Conservation (phyloP, 73 alveolate genomes). For the Breviolum minutum region DNA sequence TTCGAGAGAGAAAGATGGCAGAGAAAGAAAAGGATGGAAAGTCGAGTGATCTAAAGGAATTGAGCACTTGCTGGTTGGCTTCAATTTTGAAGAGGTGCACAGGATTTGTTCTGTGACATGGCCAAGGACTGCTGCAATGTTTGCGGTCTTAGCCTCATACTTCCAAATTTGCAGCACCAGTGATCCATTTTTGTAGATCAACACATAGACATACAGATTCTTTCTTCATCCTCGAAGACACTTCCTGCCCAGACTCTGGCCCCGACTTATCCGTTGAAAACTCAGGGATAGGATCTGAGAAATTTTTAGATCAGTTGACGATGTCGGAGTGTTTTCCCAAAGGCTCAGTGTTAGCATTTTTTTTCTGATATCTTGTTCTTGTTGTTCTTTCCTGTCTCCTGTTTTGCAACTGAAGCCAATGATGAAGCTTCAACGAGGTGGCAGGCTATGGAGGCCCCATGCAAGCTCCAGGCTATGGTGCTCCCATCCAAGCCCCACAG, state of each 20-base stretch:
- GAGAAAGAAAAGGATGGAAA: too few relatives aligned
- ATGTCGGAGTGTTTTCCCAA: too few relatives aligned
- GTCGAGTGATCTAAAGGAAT: background rate
- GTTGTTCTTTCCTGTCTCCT: too few relatives aligned
- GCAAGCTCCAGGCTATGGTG: background rate
- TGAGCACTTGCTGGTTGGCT: background rate
- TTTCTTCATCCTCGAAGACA: too few relatives aligned
- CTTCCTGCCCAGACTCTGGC: too few relatives aligned
- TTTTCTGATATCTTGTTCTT: too few relatives aligned
- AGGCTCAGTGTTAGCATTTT: too few relatives aligned
- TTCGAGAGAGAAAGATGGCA: background rate
- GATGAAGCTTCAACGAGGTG: background rate
- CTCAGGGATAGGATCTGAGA: too few relatives aligned
- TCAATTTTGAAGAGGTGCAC: background rate
- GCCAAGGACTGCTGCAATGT: conserved; percentile 25
- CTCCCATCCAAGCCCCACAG: background rate
- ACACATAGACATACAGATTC: too few relatives aligned
- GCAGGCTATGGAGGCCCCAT: background rate
- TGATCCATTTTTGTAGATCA: too few relatives aligned
- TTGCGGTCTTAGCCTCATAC: conserved; percentile 7
- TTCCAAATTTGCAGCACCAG: background rate
- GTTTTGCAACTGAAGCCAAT: background rate
- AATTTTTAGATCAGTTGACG: too few relatives aligned
- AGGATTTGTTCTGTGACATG: background rate
- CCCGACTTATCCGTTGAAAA: too few relatives aligned